Percentiles rank a stretch among this genome's conserved stretches.
phyloP scores from a whole-genome alignment of 163 green algal species.

The Trebouxiophyceae sp. region DNA sequence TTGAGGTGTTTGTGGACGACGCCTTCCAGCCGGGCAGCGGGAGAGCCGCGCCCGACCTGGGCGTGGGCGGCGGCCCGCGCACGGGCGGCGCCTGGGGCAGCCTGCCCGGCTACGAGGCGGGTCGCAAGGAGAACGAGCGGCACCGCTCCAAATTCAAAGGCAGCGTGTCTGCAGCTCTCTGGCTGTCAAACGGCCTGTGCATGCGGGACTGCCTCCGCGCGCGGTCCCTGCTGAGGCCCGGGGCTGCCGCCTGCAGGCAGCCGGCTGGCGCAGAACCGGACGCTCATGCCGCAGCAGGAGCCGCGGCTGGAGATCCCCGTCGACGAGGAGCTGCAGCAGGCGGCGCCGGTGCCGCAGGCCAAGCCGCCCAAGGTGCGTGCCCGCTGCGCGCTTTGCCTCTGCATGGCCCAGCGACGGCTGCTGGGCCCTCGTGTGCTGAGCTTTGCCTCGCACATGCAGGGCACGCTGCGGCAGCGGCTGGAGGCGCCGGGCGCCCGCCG shows the following conservation, averaged over 20 bases:
- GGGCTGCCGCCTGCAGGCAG: background rate
- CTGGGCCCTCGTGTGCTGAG: no score
- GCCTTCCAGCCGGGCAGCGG: constrained; percentile 32
- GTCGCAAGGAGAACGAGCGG: constrained; percentile 69
- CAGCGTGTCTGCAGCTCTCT: constrained; percentile 4
- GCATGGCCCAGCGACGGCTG: background rate
- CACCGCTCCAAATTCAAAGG: constrained; percentile 21
- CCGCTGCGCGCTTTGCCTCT: background rate
- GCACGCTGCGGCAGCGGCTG: constrained; percentile 34
- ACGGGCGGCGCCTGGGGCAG: constrained; percentile 14
- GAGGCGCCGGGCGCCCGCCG: constrained; percentile 22
- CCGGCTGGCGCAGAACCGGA: constrained; percentile 29
- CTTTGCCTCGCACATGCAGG: no score
- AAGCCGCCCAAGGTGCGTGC: constrained; percentile 6
- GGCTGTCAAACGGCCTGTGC: constrained; percentile 27
- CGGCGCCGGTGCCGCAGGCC: background rate
- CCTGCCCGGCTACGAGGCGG: constrained; percentile 29
- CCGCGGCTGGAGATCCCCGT: constrained; percentile 49
- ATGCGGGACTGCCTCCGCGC: no score
- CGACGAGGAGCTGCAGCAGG: constrained; percentile 57
- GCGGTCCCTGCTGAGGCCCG: no score
- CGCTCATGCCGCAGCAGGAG: constrained; percentile 5
- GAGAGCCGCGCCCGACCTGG: background rate
- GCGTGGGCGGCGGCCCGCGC: background rate
- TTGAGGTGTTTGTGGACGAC: constrained; percentile 59